Conservation (phyloP, 192 early-diverging fungal species). For the Coemansia sp. region DNA sequence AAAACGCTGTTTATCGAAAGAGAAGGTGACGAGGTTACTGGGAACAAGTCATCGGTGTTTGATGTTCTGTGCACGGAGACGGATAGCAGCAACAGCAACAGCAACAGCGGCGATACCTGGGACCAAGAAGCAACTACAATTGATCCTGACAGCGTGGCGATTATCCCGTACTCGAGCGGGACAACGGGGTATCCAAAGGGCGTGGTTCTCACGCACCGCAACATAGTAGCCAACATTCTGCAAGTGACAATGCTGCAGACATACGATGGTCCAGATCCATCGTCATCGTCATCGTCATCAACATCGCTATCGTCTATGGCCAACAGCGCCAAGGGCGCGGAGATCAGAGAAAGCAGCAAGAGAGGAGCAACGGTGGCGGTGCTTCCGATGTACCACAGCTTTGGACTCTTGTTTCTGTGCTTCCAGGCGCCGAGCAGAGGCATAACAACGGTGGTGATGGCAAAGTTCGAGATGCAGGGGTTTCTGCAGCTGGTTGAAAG, state of each 20-base stretch:
- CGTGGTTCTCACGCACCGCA: constrained; percentile 64
- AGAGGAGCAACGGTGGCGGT: constrained; percentile 21
- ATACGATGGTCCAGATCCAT: not conserved
- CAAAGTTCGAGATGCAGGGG: constrained; percentile 63
- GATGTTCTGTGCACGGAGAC: constrained; percentile 2
- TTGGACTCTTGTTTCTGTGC: constrained; percentile 33
- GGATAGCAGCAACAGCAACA: no score
- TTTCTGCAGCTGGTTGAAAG: constrained; percentile 65
- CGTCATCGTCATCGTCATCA: no score
- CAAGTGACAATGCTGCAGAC: constrained; percentile 27
- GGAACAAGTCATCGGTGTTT: constrained; percentile 7
- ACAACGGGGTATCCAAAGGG: constrained; percentile 70
- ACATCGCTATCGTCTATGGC: no score
- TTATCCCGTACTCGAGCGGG: constrained; percentile 69
- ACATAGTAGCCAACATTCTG: constrained; percentile 63
- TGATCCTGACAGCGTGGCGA: constrained; percentile 24
- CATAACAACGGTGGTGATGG: constrained; percentile 60
- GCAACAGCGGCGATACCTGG: no score
- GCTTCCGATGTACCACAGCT: constrained; percentile 72
- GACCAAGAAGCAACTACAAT: not conserved
- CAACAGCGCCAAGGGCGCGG: not conserved
- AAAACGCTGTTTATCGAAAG: not conserved
- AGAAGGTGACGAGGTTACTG: not conserved
- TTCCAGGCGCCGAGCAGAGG: constrained; percentile 25
- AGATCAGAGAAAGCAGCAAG: not conserved